These are phyloP conservation scores for Suzukiozyma palmioleophila DNA, from an alignment of 1,139 yeast species.

Conservation along the genomic window DNA sequence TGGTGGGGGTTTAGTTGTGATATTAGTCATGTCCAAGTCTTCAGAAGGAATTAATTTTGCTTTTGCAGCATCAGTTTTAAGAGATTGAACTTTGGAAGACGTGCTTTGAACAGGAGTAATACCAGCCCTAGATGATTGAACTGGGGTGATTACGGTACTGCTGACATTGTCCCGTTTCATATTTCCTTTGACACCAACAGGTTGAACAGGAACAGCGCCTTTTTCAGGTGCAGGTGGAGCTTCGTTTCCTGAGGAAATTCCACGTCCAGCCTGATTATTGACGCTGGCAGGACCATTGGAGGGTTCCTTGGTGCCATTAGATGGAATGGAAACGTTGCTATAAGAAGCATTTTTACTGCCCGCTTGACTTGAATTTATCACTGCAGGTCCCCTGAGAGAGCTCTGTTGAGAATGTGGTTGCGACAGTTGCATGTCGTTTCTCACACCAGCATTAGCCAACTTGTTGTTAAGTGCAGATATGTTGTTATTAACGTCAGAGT, in stretches of 20 bases:
- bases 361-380: too few species aligned
- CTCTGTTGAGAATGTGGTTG: too few species aligned
- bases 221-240: conserved; percentile 3
- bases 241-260: background rate
- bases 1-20: conserved; percentile 39
- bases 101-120: conserved; percentile 9
- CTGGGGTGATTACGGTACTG: conserved; percentile 4
- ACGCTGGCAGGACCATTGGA: background rate
- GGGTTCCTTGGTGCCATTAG: background rate
- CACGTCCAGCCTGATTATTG: background rate
- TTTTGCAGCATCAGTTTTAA: conserved; percentile 1
- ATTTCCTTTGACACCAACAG: too few species aligned
- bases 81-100: background rate
- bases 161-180: background rate
- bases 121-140: conserved; percentile 7
- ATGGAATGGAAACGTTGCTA: too few species aligned
- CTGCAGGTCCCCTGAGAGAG: too few species aligned
- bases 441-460: too few species aligned
- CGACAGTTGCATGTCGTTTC: too few species aligned
- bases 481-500: too few species aligned
- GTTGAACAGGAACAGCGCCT: too few species aligned
- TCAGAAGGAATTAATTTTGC: conserved; percentile 22
- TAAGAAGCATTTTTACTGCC: too few species aligned
- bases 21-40: conserved; percentile 31
- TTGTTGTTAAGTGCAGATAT: too few species aligned